Conservation (phyloP, 169 alveolate genomes). For the Cryptosporidium felis region DNA sequence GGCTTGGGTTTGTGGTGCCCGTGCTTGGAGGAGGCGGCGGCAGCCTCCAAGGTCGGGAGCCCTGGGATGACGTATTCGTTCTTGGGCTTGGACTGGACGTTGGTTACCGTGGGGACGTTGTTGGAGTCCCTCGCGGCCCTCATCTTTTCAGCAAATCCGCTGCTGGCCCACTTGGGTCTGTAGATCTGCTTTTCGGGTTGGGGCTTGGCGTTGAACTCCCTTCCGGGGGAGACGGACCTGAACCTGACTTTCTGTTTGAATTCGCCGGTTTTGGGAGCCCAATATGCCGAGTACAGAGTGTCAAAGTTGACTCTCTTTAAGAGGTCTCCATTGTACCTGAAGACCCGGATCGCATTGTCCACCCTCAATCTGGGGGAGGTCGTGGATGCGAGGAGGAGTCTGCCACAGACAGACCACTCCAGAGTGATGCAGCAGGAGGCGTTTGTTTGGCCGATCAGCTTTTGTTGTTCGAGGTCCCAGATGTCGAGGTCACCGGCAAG, state of each 20-base stretch:
- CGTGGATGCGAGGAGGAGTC: slow-evolving; percentile 40
- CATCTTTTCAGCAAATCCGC: slow-evolving; percentile 68
- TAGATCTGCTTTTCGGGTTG: slow-evolving; percentile 50
- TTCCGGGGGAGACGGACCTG: slow-evolving; percentile 70
- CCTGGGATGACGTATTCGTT: slow-evolving; percentile 58
- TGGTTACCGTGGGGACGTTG: background rate
- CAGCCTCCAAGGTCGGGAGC: slow-evolving; percentile 53
- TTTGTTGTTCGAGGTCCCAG: slow-evolving; percentile 67
- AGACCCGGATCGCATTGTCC: slow-evolving; percentile 54
- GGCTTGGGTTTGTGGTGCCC: background rate
- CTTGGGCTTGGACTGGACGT: background rate
- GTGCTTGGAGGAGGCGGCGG: slow-evolving; percentile 7
- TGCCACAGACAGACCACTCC: slow-evolving; percentile 63
- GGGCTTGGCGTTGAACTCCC: slow-evolving; percentile 48
- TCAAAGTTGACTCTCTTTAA: slow-evolving; percentile 47
- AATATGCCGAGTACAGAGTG: slow-evolving; percentile 49
- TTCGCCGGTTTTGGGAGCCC: slow-evolving; percentile 21
- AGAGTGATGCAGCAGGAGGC: slow-evolving; percentile 70
- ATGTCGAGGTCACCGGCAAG: slow-evolving; percentile 73
- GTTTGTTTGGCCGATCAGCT: slow-evolving; percentile 65
- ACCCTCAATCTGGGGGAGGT: slow-evolving; percentile 69
- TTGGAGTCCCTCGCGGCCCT: slow-evolving; percentile 57
- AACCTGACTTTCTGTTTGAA: background rate
- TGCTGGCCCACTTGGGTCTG: slow-evolving; percentile 68
- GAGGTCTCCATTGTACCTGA: slow-evolving; percentile 58